Conservation (phyloP, 1,284 basidiomycete genomes). For the Somion occarium region DNA sequence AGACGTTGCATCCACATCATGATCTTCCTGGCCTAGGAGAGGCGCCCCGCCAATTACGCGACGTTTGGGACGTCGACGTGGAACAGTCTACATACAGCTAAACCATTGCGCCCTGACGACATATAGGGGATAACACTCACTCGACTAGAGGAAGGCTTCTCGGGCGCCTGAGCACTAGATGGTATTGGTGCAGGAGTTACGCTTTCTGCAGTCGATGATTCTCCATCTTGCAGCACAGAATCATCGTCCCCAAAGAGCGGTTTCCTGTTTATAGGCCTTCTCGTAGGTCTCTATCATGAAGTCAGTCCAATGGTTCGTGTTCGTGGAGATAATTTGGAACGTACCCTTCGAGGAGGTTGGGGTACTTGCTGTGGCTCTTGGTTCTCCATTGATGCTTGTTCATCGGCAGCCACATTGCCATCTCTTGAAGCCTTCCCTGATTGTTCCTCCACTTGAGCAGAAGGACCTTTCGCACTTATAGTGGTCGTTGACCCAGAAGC, state of each 20-base stretch:
- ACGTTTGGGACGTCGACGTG: conserved; percentile 17
- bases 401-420: too few species aligned
- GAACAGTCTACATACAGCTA: conserved; percentile 1
- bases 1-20: conserved; percentile 17
- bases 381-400: background rate
- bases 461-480: too few species aligned
- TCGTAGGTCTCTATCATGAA: background rate
- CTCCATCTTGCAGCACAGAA: conserved; percentile 3
- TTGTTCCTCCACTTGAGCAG: too few species aligned
- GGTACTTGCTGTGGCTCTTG: background rate
- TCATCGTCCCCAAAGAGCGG: conserved; percentile 5
- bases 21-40: conserved; percentile 17
- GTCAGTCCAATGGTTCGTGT: too few species aligned
- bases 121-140: too few species aligned
- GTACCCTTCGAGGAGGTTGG: background rate
- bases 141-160: background rate
- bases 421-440: too few species aligned
- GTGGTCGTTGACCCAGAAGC: too few species aligned
- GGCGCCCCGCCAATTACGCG: conserved; percentile 7
- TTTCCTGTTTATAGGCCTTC: background rate
- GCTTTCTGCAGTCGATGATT: background rate
- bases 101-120: too few species aligned
- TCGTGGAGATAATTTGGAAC: background rate
- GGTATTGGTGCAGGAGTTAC: background rate
- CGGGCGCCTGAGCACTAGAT: background rate